Conservation (phyloP, 164 flowering plant genomes). For the Magnolia officinalis region DNA sequence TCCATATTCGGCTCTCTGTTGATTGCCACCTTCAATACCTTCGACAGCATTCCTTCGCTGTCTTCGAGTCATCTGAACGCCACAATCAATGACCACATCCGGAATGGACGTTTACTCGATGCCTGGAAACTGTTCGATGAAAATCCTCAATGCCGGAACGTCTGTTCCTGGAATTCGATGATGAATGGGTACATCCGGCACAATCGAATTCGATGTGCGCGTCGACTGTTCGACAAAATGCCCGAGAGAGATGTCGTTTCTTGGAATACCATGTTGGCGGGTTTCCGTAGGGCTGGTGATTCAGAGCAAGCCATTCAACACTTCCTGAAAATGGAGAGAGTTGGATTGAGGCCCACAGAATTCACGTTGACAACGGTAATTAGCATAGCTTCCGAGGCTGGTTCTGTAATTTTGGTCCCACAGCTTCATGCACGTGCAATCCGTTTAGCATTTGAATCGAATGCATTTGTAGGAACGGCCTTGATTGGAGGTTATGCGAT, state of each 20-base stretch:
- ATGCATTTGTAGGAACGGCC: conserved; percentile 53
- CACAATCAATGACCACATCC: conserved; percentile 23
- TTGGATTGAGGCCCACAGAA: conserved; percentile 36
- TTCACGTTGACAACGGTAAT: conserved; percentile 44
- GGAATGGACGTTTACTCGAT: conserved; percentile 20
- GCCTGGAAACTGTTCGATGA: conserved; percentile 45
- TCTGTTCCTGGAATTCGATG: conserved; percentile 47
- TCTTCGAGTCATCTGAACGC: conserved; percentile 12
- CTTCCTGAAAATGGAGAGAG: conserved; percentile 36
- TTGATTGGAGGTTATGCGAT: conserved; percentile 16
- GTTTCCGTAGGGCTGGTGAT: conserved; percentile 30
- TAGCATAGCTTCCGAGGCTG: conserved; percentile 23
- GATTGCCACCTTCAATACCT: background rate
- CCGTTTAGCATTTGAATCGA: conserved; percentile 28
- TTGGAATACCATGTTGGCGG: conserved; percentile 54
- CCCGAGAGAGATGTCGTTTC: conserved; percentile 52
- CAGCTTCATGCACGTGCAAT: conserved; percentile 51
- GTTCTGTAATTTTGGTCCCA: conserved; percentile 31
- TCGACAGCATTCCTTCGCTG: background rate
- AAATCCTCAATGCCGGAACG: conserved; percentile 25
- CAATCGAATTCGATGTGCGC: conserved; percentile 29
- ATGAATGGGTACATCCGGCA: conserved; percentile 25
- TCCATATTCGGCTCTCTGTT: background rate
- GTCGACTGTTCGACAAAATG: conserved; percentile 58
- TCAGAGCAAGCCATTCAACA: conserved; percentile 17